Conservation (phyloP, 2,329 filamentous ascomycete species). For the Emericellopsis atlantica region DNA sequence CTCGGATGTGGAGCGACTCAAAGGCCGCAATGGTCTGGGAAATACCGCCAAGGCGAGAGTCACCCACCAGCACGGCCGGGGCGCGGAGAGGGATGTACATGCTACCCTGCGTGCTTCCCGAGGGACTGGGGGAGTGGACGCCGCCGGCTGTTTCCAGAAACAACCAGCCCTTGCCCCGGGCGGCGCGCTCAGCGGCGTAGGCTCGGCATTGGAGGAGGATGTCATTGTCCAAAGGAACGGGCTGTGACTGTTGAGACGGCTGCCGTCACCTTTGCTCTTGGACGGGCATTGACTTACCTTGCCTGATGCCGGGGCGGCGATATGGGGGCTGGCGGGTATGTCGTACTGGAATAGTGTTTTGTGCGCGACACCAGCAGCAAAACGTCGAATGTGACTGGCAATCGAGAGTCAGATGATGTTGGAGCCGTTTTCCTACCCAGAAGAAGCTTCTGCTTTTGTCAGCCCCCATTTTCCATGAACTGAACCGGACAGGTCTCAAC, state of each 20-base stretch:
- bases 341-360: slow-evolving; percentile 60
- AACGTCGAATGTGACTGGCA: neutral
- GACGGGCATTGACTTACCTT: slow-evolving; percentile 18
- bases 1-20: slow-evolving; percentile 65
- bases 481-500: neutral
- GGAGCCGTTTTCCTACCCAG: neutral
- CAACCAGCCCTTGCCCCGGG: slow-evolving; percentile 37
- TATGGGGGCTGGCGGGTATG: slow-evolving; percentile 65
- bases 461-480: neutral
- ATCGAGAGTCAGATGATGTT: neutral
- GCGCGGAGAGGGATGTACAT: slow-evolving; percentile 63
- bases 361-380: slow-evolving; percentile 22
- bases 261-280: neutral
- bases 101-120: slow-evolving; percentile 65
- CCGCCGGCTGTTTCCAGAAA: slow-evolving; percentile 76
- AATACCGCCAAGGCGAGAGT: slow-evolving; percentile 67
- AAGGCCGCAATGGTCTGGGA: slow-evolving; percentile 69
- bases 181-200: slow-evolving; percentile 28
- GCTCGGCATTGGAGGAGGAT: slow-evolving; percentile 35
- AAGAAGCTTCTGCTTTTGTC: neutral
- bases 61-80: slow-evolving; percentile 62
- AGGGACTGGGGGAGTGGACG: slow-evolving; percentile 67
- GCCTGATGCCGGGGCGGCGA: slow-evolving; percentile 44
- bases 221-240: slow-evolving; percentile 33
- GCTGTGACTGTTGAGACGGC: slow-evolving; percentile 15